These are phyloP conservation scores for Lyophyllum atratum DNA, from an alignment of 768 basidiomycete species.

Conservation along the genomic window DNA sequence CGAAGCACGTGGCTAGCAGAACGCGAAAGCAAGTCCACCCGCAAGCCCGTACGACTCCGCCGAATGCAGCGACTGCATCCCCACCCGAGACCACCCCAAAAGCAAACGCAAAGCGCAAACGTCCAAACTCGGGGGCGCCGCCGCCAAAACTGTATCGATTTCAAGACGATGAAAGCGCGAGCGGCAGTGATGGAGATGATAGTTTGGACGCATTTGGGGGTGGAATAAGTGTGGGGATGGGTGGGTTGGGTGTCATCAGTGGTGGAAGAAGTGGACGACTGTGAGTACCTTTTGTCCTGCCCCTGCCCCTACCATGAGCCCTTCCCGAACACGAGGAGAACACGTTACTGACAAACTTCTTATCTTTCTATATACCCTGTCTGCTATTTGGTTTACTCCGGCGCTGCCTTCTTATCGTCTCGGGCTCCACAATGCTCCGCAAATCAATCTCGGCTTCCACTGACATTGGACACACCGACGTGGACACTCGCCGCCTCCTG, in stretches of 20 bases:
- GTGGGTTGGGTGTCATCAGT: slow-evolving; percentile 41
- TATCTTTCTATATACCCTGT: slow-evolving; percentile 8
- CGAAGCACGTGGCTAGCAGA: slow-evolving; percentile 3
- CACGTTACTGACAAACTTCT: slow-evolving; percentile 14
- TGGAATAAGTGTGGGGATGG: slow-evolving; percentile 49
- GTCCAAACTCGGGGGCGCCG: slow-evolving; percentile 18
- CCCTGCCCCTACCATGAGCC: background rate
- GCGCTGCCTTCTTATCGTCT: background rate
- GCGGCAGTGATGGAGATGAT: slow-evolving; percentile 44
- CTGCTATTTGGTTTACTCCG: background rate
- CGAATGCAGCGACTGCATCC: background rate
- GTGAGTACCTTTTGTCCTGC: slow-evolving; percentile 31
- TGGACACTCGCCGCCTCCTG: slow-evolving; percentile 6
- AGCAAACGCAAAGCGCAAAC: slow-evolving; percentile 23
- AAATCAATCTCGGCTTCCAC: background rate
- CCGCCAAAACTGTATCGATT: slow-evolving; percentile 14
- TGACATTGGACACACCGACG: background rate
- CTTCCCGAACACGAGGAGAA: background rate
- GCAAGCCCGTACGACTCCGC: background rate
- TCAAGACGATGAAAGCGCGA: slow-evolving; percentile 32
- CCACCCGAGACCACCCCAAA: slow-evolving; percentile 10
- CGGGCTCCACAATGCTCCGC: slow-evolving; percentile 2
- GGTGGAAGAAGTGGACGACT: slow-evolving; percentile 33
- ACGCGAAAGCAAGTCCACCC: background rate
- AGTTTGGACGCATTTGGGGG: slow-evolving; percentile 27